phyloP scores from a whole-genome alignment of 306 rosid species.

The Quercus glauca region DNA sequence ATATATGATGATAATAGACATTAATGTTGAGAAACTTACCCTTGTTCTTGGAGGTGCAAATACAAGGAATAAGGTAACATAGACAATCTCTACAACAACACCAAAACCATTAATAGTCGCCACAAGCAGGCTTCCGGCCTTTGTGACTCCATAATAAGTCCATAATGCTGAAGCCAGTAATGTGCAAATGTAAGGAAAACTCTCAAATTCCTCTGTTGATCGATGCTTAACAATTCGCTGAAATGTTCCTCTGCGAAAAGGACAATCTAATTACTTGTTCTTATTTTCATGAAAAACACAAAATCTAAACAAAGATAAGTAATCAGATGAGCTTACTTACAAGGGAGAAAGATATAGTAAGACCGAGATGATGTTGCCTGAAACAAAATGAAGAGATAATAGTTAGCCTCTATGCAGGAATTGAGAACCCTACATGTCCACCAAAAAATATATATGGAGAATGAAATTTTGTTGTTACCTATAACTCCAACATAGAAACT shows the following conservation, averaged over 20 bases:
- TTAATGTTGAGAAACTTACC: background rate
- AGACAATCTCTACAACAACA: conserved; percentile 24
- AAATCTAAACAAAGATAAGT: background rate
- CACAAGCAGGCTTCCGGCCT: too few relatives aligned
- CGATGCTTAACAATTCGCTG: conserved; percentile 21
- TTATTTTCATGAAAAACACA: too few relatives aligned
- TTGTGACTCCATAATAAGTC: conserved; percentile 30
- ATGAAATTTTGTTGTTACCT: conserved; percentile 16
- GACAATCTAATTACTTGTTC: too few relatives aligned
- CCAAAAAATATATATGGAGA: background rate
- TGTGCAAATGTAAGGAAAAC: conserved; percentile 42
- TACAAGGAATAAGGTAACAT: conserved; percentile 24
- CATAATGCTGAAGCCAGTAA: conserved; percentile 32
- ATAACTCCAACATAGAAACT: conserved; percentile 30
- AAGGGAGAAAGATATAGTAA: conserved; percentile 34
- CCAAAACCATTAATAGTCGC: conserved; percentile 43
- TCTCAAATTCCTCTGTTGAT: conserved; percentile 39
- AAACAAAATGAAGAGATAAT: background rate
- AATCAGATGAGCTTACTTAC: conserved; percentile 8
- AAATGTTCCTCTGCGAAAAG: conserved; percentile 20
- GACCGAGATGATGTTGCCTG: conserved; percentile 39
- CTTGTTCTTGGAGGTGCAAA: conserved; percentile 28
- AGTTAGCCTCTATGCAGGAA: background rate
- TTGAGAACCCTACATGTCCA: background rate
- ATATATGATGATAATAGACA: too few relatives aligned